phyloP scores from a whole-genome alignment of 2,329 filamentous ascomycete species.

The Xylaria sp. region DNA sequence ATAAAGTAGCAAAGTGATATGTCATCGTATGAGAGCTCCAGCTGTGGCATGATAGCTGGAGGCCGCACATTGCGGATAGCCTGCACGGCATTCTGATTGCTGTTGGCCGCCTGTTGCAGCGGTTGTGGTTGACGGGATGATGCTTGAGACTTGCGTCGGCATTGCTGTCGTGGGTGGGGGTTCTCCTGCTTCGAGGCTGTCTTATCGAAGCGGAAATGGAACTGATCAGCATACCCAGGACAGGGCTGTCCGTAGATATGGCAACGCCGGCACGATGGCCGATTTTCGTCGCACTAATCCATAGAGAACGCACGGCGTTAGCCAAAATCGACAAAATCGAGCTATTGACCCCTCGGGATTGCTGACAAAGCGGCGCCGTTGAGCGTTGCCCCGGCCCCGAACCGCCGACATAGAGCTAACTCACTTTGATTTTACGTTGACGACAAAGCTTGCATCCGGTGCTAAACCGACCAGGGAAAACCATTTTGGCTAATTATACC shows the following conservation, averaged over 20 bases:
- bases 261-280: constrained; percentile 34
- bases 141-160: constrained; percentile 1
- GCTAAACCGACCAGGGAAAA: constrained; percentile 38
- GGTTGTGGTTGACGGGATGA: constrained; percentile 12
- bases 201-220: constrained; percentile 37
- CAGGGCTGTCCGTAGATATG: constrained; percentile 35
- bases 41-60: constrained; percentile 21
- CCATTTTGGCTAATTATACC: constrained; percentile 30
- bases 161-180: constrained; percentile 1
- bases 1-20: constrained; percentile 36
- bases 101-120: constrained; percentile 2
- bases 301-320: constrained; percentile 24
- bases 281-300: constrained; percentile 33
- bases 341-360: not conserved
- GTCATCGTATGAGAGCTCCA: constrained; percentile 29
- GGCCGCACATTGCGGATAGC: not conserved
- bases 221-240: constrained; percentile 37
- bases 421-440: constrained; percentile 37
- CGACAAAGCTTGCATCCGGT: constrained; percentile 35
- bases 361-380: not conserved
- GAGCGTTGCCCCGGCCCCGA: not conserved
- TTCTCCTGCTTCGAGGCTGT: constrained; percentile 23
- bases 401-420: constrained; percentile 12
- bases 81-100: not conserved
- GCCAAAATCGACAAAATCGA: constrained; percentile 13